These are phyloP conservation scores for Pluteus cervinus DNA, from an alignment of 768 basidiomycete genomes.

Conservation along the genomic window DNA sequence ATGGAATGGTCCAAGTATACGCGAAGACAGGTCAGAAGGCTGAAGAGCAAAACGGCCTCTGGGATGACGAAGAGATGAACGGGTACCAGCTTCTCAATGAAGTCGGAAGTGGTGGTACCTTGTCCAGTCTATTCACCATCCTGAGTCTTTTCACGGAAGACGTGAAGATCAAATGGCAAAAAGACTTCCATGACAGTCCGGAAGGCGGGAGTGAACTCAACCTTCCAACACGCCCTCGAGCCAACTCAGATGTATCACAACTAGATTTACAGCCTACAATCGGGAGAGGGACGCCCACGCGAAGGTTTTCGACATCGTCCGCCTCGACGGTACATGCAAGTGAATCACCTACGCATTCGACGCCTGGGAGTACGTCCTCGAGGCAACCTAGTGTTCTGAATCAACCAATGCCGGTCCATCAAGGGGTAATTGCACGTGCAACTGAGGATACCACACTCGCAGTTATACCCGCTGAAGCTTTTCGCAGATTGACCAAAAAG, in stretches of 20 bases:
- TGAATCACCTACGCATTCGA: slow-evolving; percentile 13
- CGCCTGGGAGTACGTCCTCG: no score
- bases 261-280: slow-evolving; percentile 37
- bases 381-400: no score
- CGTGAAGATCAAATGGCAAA: slow-evolving; percentile 89
- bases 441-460: slow-evolving; percentile 92
- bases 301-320: slow-evolving; percentile 61
- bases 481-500: slow-evolving; percentile 88
- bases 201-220: slow-evolving; percentile 15
- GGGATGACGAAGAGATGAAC: slow-evolving; percentile 87
- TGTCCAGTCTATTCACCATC: slow-evolving; percentile 96
- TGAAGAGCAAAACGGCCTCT: slow-evolving; percentile 45
- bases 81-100: slow-evolving; percentile 96
- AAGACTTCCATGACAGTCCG: slow-evolving; percentile 34
- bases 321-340: slow-evolving; percentile 62
- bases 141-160: slow-evolving; percentile 95
- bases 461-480: slow-evolving; percentile 98
- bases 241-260: slow-evolving; percentile 62
- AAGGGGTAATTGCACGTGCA: slow-evolving; percentile 86
- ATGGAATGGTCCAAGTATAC: slow-evolving; percentile 94
- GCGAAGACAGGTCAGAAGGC: slow-evolving; percentile 58
- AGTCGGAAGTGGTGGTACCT: slow-evolving; percentile 90
- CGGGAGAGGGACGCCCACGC: slow-evolving; percentile 22
- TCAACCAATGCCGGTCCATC: slow-evolving; percentile 34
- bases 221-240: slow-evolving; percentile 25